phyloP scores from a whole-genome alignment of 2,329 filamentous ascomycete genomes.

The Rhytidhysteron rufulum region DNA sequence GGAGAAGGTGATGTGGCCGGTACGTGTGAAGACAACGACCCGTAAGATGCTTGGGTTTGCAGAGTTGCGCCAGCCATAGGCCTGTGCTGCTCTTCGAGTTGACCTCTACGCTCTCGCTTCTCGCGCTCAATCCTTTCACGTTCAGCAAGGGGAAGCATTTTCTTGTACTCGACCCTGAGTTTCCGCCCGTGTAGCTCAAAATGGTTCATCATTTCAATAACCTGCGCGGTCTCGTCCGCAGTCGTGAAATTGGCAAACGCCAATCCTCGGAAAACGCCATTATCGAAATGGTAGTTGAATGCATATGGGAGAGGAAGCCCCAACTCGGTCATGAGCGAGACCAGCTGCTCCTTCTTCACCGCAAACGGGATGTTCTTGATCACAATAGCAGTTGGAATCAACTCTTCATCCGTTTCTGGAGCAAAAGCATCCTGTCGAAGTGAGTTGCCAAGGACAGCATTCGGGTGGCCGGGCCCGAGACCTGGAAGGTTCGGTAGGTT shows the following conservation, averaged over 20 bases:
- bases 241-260: conserved; percentile 99
- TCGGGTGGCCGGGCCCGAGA: conserved; percentile 32
- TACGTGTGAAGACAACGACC: conserved; percentile 66
- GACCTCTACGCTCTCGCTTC: conserved; percentile 91
- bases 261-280: conserved; percentile 90
- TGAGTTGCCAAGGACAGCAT: conserved; percentile 27
- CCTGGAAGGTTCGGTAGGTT: conserved; percentile 37
- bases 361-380: conserved; percentile 99
- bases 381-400: conserved; percentile 96
- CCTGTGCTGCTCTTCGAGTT: conserved; percentile 95
- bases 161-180: conserved; percentile 96
- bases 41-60: conserved; percentile 82
- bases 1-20: conserved; percentile 64
- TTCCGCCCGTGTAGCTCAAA: conserved; percentile 94
- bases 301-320: conserved; percentile 92
- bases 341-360: conserved; percentile 92
- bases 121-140: conserved; percentile 94
- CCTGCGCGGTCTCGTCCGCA: conserved; percentile 84
- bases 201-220: conserved; percentile 93
- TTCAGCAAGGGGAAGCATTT: conserved; percentile 94
- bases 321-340: conserved; percentile 90
- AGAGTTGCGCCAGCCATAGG: conserved; percentile 62
- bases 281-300: conserved; percentile 99
- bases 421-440: conserved; percentile 43
- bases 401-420: conserved; percentile 68